phyloP scores from a whole-genome alignment of 2,329 filamentous ascomycete species.

The Arthrinium phaeospermum region DNA sequence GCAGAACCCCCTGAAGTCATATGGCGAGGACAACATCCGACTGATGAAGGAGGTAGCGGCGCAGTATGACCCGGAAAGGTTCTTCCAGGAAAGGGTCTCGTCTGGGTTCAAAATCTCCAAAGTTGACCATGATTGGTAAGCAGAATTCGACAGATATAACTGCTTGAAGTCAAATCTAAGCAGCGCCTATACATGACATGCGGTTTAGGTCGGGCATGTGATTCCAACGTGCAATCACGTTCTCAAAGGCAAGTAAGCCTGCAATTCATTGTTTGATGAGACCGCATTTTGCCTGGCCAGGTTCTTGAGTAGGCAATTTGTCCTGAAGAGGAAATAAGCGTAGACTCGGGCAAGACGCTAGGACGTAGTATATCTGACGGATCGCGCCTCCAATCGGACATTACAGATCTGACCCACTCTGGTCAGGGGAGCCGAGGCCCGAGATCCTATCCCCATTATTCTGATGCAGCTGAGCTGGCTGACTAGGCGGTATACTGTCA shows the following conservation, averaged over 20 bases:
- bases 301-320: background rate
- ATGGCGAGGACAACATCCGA: slow-evolving; percentile 40
- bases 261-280: background rate
- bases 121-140: background rate
- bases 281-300: background rate
- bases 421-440: slow-evolving; percentile 10
- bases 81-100: background rate
- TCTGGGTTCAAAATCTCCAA: background rate
- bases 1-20: slow-evolving; percentile 39
- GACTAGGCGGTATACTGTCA: background rate
- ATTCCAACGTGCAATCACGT: background rate
- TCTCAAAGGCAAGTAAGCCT: background rate
- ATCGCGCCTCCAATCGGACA: background rate
- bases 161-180: background rate
- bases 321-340: background rate
- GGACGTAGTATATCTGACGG: background rate
- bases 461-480: background rate
- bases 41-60: slow-evolving; percentile 37
- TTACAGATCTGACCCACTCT: background rate
- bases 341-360: background rate
- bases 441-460: background rate
- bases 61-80: slow-evolving; percentile 39
- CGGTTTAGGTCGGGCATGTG: background rate
- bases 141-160: background rate
- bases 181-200: background rate